These are phyloP conservation scores for Rhizoclosmatium globosum DNA, from an alignment of 192 early-diverging fungal genomes.

Conservation along the genomic window DNA sequence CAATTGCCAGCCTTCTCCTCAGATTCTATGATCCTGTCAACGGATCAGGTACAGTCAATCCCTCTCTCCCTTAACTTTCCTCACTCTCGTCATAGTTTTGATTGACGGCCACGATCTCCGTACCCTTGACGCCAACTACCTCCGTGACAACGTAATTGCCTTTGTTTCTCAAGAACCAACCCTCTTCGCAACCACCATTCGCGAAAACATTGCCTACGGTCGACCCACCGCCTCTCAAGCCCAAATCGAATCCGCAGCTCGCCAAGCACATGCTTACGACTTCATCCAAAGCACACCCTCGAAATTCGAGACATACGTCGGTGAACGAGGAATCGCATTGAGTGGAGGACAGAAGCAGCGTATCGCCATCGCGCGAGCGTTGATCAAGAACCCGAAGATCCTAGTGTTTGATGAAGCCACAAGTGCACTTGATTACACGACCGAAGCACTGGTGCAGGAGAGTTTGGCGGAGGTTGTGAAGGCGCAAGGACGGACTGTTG, in stretches of 20 bases:
- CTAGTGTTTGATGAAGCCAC: constrained; percentile 87
- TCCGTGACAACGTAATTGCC: constrained; percentile 31
- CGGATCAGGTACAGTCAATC: constrained; percentile 64
- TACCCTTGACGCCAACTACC: constrained; percentile 12
- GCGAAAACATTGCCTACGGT: constrained; percentile 91
- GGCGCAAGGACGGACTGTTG: constrained; percentile 63
- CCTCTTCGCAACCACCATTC: constrained; percentile 90
- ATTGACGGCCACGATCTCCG: constrained; percentile 30
- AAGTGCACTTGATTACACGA: constrained; percentile 71
- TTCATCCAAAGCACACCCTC: constrained; percentile 73
- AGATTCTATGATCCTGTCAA: constrained; percentile 76
- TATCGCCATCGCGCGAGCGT: constrained; percentile 84
- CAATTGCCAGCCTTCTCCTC: constrained; percentile 78
- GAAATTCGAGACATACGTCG: constrained; percentile 53
- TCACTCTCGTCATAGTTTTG: constrained; percentile 21
- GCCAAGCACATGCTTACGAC: constrained; percentile 75
- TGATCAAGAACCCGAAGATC: constrained; percentile 61
- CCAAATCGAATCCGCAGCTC: constrained; percentile 63
- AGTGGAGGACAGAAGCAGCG: constrained; percentile 88
- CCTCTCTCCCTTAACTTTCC: constrained; percentile 65
- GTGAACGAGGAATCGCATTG: constrained; percentile 61
- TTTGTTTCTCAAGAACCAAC: constrained; percentile 65
- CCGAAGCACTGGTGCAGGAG: constrained; percentile 70
- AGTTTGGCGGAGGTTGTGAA: constrained; percentile 54
- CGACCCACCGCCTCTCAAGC: constrained; percentile 54